Evolutionary conservation across 2,329 filamentous ascomycete species (phyloP).

Genomic region (Colletotrichum aenigma): DNA sequence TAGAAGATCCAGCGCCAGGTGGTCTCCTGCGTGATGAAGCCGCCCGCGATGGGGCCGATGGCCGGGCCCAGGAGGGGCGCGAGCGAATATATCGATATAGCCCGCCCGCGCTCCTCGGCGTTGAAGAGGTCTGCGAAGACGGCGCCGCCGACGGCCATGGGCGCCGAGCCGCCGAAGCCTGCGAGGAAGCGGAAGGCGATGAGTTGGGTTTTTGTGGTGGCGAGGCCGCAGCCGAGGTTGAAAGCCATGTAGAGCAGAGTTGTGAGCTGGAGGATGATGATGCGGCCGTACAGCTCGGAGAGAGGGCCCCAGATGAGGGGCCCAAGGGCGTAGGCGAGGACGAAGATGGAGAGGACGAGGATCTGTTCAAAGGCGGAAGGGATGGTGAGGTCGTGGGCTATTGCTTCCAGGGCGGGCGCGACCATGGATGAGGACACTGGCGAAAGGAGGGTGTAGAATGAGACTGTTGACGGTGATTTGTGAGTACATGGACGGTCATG

Average conservation of each 20-base stretch:
- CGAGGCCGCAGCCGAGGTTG: constrained; percentile 63
- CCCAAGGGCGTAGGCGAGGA: constrained; percentile 56
- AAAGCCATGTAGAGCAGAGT: constrained; percentile 60
- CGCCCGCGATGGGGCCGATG: constrained; percentile 70
- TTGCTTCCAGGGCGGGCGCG: background rate
- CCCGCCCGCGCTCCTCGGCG: constrained; percentile 43
- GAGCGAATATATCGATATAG: constrained; percentile 38
- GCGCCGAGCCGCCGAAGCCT: constrained; percentile 43
- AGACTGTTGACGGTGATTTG: background rate
- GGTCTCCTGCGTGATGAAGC: constrained; percentile 64
- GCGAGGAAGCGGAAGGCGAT: constrained; percentile 51
- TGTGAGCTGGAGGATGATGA: constrained; percentile 41
- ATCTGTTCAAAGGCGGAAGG: background rate
- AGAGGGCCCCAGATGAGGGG: constrained; percentile 53
- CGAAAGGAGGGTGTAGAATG: background rate
- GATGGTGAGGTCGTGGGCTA: background rate
- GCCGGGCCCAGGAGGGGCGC: constrained; percentile 64
- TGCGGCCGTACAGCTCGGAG: constrained; percentile 53
- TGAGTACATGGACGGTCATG: background rate
- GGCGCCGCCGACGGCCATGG: constrained; percentile 46
- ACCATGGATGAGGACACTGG: background rate
- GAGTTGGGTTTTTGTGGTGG: constrained; percentile 45
- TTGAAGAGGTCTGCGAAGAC: constrained; percentile 47
- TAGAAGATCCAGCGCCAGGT: constrained; percentile 80
- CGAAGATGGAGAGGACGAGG: constrained; percentile 2